These are phyloP conservation scores for Epicoccum sorghinum DNA, from an alignment of 2,329 filamentous ascomycete genomes.

Conservation along the genomic window DNA sequence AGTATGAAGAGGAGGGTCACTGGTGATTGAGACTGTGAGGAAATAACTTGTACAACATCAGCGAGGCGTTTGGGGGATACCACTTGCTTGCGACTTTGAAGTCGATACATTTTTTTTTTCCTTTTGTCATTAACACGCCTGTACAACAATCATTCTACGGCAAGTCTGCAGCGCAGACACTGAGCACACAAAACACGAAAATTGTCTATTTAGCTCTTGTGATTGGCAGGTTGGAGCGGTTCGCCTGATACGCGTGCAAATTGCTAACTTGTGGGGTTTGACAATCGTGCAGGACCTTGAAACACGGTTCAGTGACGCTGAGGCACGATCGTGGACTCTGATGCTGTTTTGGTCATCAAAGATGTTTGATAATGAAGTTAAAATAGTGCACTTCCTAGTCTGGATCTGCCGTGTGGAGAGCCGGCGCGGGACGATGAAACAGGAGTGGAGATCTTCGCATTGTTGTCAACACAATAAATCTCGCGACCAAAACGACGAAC, in stretches of 20 bases:
- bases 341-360: background rate
- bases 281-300: conserved; percentile 10
- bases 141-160: background rate
- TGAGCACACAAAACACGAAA: background rate
- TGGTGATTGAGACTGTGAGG: background rate
- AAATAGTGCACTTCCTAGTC: background rate
- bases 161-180: background rate
- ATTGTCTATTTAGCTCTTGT: background rate
- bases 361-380: conserved; percentile 11
- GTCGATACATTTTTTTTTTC: background rate
- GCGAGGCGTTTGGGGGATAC: conserved; percentile 12
- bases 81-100: background rate
- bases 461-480: too few relatives aligned
- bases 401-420: conserved; percentile 5
- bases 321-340: background rate
- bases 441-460: background rate
- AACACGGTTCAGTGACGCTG: conserved; percentile 1
- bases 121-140: background rate
- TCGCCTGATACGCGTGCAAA: background rate
- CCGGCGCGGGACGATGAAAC: conserved; percentile 17
- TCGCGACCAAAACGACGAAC: too few relatives aligned
- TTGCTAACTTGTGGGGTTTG: conserved; percentile 1
- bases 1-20: conserved; percentile 27
- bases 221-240: background rate
- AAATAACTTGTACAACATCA: background rate